These are phyloP conservation scores for Candolleomyces efflorescens DNA, from an alignment of 768 basidiomycete species.

Conservation along the genomic window DNA sequence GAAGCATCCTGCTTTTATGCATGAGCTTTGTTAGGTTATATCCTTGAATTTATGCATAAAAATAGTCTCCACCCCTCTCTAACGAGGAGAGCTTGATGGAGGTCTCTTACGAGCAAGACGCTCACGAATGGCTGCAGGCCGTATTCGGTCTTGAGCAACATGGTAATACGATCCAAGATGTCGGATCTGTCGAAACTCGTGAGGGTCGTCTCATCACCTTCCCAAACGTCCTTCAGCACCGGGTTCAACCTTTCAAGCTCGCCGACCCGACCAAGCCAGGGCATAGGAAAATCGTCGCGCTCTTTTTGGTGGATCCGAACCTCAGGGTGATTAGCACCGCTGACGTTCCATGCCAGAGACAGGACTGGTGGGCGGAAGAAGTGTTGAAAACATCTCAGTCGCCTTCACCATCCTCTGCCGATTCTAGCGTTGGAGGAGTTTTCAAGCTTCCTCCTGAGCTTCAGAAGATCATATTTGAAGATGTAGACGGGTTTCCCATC, in stretches of 20 bases:
- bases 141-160: constrained; percentile 16
- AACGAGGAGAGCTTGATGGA: no score
- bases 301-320: constrained; percentile 32
- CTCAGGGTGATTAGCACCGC: constrained; percentile 18
- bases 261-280: constrained; percentile 31
- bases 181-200: constrained; percentile 23
- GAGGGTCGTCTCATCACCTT: constrained; percentile 26
- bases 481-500: constrained; percentile 21
- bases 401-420: no score
- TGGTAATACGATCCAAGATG: constrained; percentile 13
- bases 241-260: constrained; percentile 29
- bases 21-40: no score
- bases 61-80: no score
- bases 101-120: constrained; percentile 14
- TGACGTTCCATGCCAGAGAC: constrained; percentile 21
- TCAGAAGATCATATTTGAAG: constrained; percentile 12
- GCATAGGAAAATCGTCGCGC: constrained; percentile 33
- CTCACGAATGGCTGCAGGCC: constrained; percentile 17
- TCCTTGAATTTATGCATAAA: no score
- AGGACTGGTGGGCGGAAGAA: constrained; percentile 20
- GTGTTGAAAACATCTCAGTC: neutral
- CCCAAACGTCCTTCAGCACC: constrained; percentile 34
- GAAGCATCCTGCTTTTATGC: no score
- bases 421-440: no score
- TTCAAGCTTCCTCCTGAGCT: constrained; percentile 19